phyloP scores from a whole-genome alignment of 2,329 filamentous ascomycete genomes.

The Alternaria sp. region DNA sequence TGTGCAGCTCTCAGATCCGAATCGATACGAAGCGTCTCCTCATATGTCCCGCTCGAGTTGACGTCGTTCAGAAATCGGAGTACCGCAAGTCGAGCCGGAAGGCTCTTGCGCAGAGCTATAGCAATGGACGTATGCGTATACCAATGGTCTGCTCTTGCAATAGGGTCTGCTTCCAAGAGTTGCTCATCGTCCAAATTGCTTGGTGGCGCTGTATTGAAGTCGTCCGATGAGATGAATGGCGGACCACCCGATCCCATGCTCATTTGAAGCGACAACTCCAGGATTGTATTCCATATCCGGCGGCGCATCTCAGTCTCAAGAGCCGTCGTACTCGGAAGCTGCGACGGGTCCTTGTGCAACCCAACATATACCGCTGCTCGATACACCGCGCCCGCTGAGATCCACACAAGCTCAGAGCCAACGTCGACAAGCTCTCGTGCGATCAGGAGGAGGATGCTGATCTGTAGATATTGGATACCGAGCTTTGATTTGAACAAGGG shows the following conservation, averaged over 20 bases:
- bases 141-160: conserved; percentile 29
- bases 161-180: conserved; percentile 35
- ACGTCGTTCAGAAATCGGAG: conserved; percentile 39
- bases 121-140: conserved; percentile 48
- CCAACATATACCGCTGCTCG: conserved; percentile 51
- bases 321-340: conserved; percentile 33
- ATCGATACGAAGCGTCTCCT: conserved; percentile 37
- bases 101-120: conserved; percentile 46
- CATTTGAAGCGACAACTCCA: conserved; percentile 49
- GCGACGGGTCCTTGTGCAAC: conserved; percentile 49
- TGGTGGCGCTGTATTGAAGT: conserved; percentile 49
- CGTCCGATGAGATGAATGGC: conserved; percentile 42
- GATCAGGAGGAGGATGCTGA: conserved; percentile 47
- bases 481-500: conserved; percentile 62
- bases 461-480: conserved; percentile 59
- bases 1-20: conserved; percentile 22
- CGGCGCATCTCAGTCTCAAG: conserved; percentile 39
- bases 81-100: conserved; percentile 47
- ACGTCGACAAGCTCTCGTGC: conserved; percentile 47
- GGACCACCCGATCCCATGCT: conserved; percentile 47
- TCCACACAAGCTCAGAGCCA: conserved; percentile 46
- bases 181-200: conserved; percentile 52
- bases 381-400: conserved; percentile 47
- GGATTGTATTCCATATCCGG: conserved; percentile 41
- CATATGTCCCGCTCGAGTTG: conserved; percentile 28